Evolutionary conservation across 345 rosid species (phyloP).

Genomic region (Pistacia integerrima): DNA sequence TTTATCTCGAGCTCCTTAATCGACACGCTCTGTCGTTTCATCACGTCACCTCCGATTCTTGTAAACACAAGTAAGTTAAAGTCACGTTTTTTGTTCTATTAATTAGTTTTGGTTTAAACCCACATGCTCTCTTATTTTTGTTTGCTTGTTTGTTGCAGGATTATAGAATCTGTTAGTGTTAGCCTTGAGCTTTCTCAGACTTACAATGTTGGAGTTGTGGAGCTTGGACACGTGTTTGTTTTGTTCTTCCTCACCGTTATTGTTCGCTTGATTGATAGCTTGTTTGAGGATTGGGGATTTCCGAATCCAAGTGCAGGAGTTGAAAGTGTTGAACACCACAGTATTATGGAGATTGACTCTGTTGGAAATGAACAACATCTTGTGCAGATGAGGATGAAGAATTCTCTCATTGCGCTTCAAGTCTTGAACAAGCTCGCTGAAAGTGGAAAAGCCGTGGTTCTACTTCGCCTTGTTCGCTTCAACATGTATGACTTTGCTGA

Average conservation of each 20-base stretch:
- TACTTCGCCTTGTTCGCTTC: conserved; percentile 53
- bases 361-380: conserved; percentile 33
- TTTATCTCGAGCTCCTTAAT: conserved; percentile 52
- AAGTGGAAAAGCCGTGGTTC: conserved; percentile 44
- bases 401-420: conserved; percentile 48
- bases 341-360: conserved; percentile 40
- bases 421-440: conserved; percentile 46
- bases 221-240: conserved; percentile 49
- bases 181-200: conserved; percentile 48
- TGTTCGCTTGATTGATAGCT: conserved; percentile 41
- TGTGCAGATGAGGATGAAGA: conserved; percentile 35
- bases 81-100: not conserved
- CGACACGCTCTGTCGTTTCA: conserved; percentile 44
- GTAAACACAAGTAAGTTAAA: conserved; percentile 34
- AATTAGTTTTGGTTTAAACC: not conserved
- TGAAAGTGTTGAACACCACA: conserved; percentile 28
- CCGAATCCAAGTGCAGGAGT: conserved; percentile 21
- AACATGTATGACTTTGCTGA: conserved; percentile 43
- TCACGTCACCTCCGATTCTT: conserved; percentile 21
- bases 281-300: conserved; percentile 52
- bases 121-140: not conserved
- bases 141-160: conserved; percentile 40
- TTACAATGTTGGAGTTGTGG: conserved; percentile 35
- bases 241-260: conserved; percentile 46
- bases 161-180: conserved; percentile 48